Percentiles rank a stretch among this genome's conserved stretches.
These are phyloP conservation scores for Pythium sp. DNA, from an alignment of 352 stramenopile species.

Conservation along the genomic window DNA sequence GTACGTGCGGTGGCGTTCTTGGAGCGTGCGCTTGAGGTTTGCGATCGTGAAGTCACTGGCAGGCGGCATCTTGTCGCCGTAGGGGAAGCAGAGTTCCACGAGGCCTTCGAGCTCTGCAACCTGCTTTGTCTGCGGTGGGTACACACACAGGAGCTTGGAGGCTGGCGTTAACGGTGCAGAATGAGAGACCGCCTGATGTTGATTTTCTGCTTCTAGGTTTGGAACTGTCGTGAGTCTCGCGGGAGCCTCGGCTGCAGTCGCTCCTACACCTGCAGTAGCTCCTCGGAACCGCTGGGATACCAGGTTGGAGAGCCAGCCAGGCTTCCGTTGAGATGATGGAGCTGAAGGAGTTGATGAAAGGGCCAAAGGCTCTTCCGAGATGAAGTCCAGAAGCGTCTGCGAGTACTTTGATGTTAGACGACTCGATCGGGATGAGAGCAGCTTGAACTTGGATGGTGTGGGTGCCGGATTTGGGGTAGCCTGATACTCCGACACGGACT, in stretches of 20 bases:
- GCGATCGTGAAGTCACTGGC: conserved; percentile 53
- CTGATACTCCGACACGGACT: conserved; percentile 9
- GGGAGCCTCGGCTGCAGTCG: background rate
- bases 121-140: conserved; percentile 35
- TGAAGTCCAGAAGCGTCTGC: conserved; percentile 26
- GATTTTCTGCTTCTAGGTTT: background rate
- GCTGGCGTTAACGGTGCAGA: conserved; percentile 11
- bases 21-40: conserved; percentile 52
- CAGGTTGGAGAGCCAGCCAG: conserved; percentile 34
- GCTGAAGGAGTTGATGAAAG: conserved; percentile 13
- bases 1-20: conserved; percentile 70
- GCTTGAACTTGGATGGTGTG: conserved; percentile 26
- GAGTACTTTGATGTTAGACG: conserved; percentile 28
- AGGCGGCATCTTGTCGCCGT: conserved; percentile 39
- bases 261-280: conserved; percentile 12
- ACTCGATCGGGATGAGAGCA: conserved; percentile 19
- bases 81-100: conserved; percentile 75
- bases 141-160: conserved; percentile 57
- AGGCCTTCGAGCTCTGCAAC: conserved; percentile 62
- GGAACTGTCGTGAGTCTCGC: background rate
- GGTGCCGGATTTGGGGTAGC: background rate
- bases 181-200: background rate
- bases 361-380: conserved; percentile 27
- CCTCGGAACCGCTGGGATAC: conserved; percentile 29
- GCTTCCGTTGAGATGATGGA: conserved; percentile 22